Percentiles rank a stretch among this genome's conserved stretches.
Conservation (phyloP, 306 rosid species). For the Oxytropis ochrocephala region DNA sequence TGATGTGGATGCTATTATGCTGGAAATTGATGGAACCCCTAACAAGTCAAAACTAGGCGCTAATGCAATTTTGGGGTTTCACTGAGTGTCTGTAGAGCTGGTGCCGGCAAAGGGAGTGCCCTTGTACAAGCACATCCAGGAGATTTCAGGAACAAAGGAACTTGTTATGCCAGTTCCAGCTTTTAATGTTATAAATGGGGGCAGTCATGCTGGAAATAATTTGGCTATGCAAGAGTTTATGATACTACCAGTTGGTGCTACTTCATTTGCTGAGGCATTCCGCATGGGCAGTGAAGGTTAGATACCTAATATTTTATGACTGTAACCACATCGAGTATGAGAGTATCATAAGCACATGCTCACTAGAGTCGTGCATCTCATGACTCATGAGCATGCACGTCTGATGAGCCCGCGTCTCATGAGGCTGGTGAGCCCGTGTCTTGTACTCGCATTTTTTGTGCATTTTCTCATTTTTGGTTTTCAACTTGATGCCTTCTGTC, state of each 20-base stretch:
- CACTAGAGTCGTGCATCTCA: too few relatives aligned
- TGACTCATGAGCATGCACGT: too few relatives aligned
- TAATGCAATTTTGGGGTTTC: slow-evolving; percentile 95
- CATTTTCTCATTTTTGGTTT: slow-evolving; percentile 3
- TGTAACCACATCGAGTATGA: neutral
- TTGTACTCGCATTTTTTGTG: neutral
- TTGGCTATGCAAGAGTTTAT: slow-evolving; percentile 98
- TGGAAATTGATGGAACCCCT: slow-evolving; percentile 93
- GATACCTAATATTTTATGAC: slow-evolving; percentile 7
- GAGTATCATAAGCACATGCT: too few relatives aligned
- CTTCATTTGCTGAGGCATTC: slow-evolving; percentile 85
- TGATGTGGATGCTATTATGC: slow-evolving; percentile 81
- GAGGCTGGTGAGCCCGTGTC: too few relatives aligned
- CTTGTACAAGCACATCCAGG: slow-evolving; percentile 83
- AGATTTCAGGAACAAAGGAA: slow-evolving; percentile 79
- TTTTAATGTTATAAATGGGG: slow-evolving; percentile 94
- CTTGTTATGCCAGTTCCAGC: slow-evolving; percentile 99
- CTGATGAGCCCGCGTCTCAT: too few relatives aligned
- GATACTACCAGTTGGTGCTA: slow-evolving; percentile 91
- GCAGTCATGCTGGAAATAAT: slow-evolving; percentile 96
- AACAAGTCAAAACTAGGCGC: slow-evolving; percentile 97
- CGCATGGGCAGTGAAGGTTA: slow-evolving; percentile 98
- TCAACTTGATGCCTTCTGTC: slow-evolving; percentile 2
- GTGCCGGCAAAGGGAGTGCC: slow-evolving; percentile 95
- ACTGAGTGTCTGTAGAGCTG: slow-evolving; percentile 88